Evolutionary conservation across 2,329 filamentous ascomycete species (phyloP).

Genomic region (Epichloe typhina): DNA sequence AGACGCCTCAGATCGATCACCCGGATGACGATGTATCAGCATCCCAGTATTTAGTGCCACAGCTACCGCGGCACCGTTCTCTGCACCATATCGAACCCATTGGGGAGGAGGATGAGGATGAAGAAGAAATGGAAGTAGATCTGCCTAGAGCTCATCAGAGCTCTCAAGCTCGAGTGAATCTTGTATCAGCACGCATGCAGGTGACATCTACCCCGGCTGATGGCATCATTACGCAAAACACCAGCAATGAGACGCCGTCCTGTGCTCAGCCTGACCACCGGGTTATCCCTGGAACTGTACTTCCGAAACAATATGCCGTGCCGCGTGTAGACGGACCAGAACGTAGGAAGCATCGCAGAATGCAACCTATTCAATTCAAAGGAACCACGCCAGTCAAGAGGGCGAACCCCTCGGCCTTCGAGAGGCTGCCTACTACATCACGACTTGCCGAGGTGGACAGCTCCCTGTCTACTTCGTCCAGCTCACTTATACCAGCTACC

Average conservation of each 20-base stretch:
- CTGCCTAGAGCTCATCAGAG: slow-evolving; percentile 17
- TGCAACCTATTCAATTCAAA: slow-evolving; percentile 15
- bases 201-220: slow-evolving; percentile 7
- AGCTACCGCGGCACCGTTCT: background rate
- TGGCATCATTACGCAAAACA: background rate
- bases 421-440: slow-evolving; percentile 12
- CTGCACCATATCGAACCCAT: background rate
- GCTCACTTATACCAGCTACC: slow-evolving; percentile 18
- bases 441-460: slow-evolving; percentile 9
- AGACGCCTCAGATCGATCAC: slow-evolving; percentile 10
- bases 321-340: background rate
- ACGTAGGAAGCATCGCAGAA: slow-evolving; percentile 9
- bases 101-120: slow-evolving; percentile 6
- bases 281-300: slow-evolving; percentile 10
- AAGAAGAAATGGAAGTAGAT: slow-evolving; percentile 23
- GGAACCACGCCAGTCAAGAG: slow-evolving; percentile 4
- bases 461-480: slow-evolving; percentile 16
- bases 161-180: slow-evolving; percentile 12
- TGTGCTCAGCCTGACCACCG: slow-evolving; percentile 19
- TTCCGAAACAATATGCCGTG: background rate
- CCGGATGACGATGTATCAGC: background rate
- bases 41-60: background rate
- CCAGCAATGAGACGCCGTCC: slow-evolving; percentile 17
- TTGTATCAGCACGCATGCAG: slow-evolving; percentile 10
- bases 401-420: background rate